Evolutionary conservation across 495 filamentous ascomycete species (phyloP).

Genomic region (Tuber magnatum): DNA sequence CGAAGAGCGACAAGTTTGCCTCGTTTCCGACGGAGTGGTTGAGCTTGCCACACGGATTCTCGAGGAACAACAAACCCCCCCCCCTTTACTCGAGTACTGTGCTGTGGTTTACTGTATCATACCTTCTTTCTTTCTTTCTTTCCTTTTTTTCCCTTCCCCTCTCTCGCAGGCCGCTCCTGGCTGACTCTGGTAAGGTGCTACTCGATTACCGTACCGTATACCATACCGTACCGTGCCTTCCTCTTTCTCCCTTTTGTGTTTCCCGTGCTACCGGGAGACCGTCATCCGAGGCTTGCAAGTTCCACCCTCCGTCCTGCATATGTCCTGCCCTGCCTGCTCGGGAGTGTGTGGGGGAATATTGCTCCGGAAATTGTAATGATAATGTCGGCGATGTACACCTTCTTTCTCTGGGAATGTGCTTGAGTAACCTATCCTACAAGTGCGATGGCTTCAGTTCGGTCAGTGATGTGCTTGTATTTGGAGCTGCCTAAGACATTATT

Average conservation of each 20-base stretch:
- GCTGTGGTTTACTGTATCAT: background rate
- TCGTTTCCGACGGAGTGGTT: conserved; percentile 35
- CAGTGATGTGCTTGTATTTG: background rate
- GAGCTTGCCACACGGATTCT: conserved; percentile 24
- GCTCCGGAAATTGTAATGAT: conserved; percentile 7
- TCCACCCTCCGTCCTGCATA: background rate
- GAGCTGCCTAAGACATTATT: background rate
- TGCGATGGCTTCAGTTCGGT: background rate
- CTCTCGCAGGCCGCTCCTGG: no score
- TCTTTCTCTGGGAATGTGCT: background rate
- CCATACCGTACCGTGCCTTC: background rate
- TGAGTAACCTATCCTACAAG: background rate
- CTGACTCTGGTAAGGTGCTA: background rate
- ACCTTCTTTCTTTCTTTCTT: no score
- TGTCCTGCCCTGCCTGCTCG: background rate
- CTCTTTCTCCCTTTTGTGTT: conserved; percentile 6
- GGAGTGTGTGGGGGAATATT: background rate
- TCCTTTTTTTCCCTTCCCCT: no score
- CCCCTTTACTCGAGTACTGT: background rate
- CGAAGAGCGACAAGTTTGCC: conserved; percentile 20
- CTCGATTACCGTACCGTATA: background rate
- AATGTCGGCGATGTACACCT: background rate
- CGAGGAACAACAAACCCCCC: background rate
- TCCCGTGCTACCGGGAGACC: conserved; percentile 17
- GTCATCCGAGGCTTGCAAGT: conserved; percentile 18